These are phyloP conservation scores for Phytophthora litchii DNA, from an alignment of 352 stramenopile species.

Conservation along the genomic window DNA sequence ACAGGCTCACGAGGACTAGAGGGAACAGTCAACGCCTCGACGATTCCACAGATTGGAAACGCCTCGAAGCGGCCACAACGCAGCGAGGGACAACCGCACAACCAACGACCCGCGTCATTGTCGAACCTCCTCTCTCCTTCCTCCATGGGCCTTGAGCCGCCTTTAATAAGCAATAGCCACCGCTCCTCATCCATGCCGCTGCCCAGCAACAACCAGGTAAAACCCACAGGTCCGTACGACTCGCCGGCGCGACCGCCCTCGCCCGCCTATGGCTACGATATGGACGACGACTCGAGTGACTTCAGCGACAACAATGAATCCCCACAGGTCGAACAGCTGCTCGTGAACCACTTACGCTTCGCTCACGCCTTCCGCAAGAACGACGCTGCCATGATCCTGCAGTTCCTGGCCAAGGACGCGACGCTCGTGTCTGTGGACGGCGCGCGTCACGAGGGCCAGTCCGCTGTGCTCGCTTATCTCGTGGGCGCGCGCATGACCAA, in stretches of 20 bases:
- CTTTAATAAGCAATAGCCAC: not conserved
- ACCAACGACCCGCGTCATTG: slow-evolving; percentile 11
- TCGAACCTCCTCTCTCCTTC: slow-evolving; percentile 14
- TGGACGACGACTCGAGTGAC: slow-evolving; percentile 16
- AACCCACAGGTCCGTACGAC: slow-evolving; percentile 11
- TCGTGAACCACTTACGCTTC: slow-evolving; percentile 67
- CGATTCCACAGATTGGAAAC: slow-evolving; percentile 15
- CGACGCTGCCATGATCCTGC: slow-evolving; percentile 67
- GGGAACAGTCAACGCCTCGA: slow-evolving; percentile 9
- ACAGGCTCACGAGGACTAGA: slow-evolving; percentile 10
- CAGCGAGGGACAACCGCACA: slow-evolving; percentile 11
- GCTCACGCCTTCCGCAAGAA: slow-evolving; percentile 78
- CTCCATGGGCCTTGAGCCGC: slow-evolving; percentile 30
- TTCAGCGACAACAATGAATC: slow-evolving; percentile 13
- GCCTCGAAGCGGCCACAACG: not conserved
- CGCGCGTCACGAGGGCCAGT: slow-evolving; percentile 47
- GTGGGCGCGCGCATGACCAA: slow-evolving; percentile 75
- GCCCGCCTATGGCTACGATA: slow-evolving; percentile 22
- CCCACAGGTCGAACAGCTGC: slow-evolving; percentile 48
- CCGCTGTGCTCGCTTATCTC: slow-evolving; percentile 72
- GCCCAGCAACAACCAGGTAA: slow-evolving; percentile 9
- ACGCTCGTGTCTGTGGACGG: slow-evolving; percentile 57
- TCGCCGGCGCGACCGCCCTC: slow-evolving; percentile 22
- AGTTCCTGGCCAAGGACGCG: slow-evolving; percentile 70
- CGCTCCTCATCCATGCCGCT: slow-evolving; percentile 15